phyloP scores from a whole-genome alignment of 371 early-diverging fungal species.

The Haplosporangium sp. region DNA sequence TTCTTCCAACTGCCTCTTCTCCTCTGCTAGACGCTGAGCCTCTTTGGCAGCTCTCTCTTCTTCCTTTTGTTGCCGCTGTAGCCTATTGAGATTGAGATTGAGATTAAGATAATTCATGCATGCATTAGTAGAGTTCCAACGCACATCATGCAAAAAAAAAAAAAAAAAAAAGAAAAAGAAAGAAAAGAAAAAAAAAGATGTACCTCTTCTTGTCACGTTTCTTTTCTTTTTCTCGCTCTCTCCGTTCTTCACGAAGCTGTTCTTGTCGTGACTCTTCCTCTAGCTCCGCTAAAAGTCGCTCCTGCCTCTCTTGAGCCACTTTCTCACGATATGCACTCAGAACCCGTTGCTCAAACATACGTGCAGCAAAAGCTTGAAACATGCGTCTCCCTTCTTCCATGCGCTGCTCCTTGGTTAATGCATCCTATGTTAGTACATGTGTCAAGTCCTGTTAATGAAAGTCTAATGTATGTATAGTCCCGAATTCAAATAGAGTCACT shows the following conservation, averaged over 20 bases:
- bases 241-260: conserved; percentile 72
- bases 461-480: not conserved
- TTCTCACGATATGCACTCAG: conserved; percentile 93
- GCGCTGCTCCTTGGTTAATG: conserved; percentile 84
- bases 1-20: conserved; percentile 43
- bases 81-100: conserved; percentile 13
- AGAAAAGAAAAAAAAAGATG: no score
- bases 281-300: conserved; percentile 81
- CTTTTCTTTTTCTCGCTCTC: conserved; percentile 76
- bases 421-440: conserved; percentile 61
- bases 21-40: conserved; percentile 54
- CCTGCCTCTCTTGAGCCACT: conserved; percentile 85
- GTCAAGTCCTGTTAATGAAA: conserved; percentile 1
- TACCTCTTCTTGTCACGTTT: conserved; percentile 71
- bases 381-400: conserved; percentile 93
- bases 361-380: conserved; percentile 95
- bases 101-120: not conserved
- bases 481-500: not conserved
- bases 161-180: not conserved
- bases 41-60: conserved; percentile 75
- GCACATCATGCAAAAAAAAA: no score
- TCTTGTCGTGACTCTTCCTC: conserved; percentile 80
- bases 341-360: conserved; percentile 96
- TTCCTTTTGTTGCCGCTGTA: conserved; percentile 66
- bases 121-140: no score